Base-by-base conservation (phyloP, 164 flowering plant genomes). In the Taxillus chinensis region DNA sequence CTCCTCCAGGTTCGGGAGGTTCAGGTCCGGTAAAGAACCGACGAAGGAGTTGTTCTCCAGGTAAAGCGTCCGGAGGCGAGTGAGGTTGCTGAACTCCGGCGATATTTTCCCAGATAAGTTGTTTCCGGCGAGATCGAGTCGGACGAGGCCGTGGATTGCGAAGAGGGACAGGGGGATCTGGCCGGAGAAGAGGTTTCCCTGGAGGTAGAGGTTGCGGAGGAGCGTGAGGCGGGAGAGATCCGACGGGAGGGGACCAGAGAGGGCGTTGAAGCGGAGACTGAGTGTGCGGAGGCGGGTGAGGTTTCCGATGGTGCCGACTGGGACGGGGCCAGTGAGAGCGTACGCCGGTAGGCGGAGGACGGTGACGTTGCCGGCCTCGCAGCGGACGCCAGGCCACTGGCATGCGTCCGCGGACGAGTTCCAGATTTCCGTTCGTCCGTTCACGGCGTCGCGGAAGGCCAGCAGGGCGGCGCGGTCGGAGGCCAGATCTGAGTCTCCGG, bases 181-280 rank as follows among this genome's bases (percentile, higher is more conserved):
- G 10, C 85, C 86, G 45, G 81, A 68, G 46, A 84, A 75, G 10
- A 4, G 53, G 69, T 84, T 84, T 1, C 80, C 83, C 17, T 82
- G 83, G 52, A 84, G 64, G 69, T 77, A 82, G 8, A 84, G 76
- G 57, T 82, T 71, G 0, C 80, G 67, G 5, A 84, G 77, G 40
- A 45, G 7, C 9, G 56, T 4, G 40, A 73, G 64, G 7, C 45
- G 15, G n/a, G 70, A 70, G 17, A 82, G 41, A 54, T 82, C 84
- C 0, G 72, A 5, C 0, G 89, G 89, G n/a, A 84, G 50, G 0
- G 64, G 58, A 8, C 89, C 89, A 6, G 77, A 53, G 7, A 84
- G 74, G 6, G 75, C 71, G 64, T 84, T 84, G 70, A 72, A 65
- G 12, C 86, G 79, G 46, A 84, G 81, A 16, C 80, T 75, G 27